Evolutionary conservation across 2,329 filamentous ascomycete genomes (phyloP).

Genomic region (Ceratocystis ficicola): DNA sequence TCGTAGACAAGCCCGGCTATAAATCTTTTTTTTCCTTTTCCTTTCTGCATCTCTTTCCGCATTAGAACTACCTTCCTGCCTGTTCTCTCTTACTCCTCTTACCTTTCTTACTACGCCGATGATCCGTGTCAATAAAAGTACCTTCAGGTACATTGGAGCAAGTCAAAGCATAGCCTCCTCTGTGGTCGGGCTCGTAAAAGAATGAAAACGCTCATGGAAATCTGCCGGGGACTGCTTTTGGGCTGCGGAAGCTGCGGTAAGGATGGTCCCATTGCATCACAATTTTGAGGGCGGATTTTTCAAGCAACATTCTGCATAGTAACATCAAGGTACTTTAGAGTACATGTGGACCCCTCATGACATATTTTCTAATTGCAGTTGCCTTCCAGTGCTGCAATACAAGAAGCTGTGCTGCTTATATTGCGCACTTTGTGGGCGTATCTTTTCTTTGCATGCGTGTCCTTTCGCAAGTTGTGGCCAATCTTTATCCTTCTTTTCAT

Average conservation of each 20-base stretch:
- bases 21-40: neutral
- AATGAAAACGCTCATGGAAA: no score
- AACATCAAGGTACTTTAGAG: neutral
- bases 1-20: neutral
- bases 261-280: neutral
- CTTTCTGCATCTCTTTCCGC: neutral
- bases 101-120: neutral
- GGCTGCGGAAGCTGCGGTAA: conserved; percentile 5
- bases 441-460: neutral
- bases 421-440: neutral
- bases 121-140: neutral
- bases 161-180: neutral
- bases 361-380: neutral
- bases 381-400: neutral
- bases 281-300: neutral
- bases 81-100: neutral
- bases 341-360: neutral
- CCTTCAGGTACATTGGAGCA: neutral
- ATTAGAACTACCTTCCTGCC: neutral
- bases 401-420: neutral
- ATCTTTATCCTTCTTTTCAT: neutral
- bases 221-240: neutral
- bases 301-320: no score
- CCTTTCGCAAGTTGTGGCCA: neutral
- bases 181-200: no score